Conservation (phyloP, 768 basidiomycete genomes). For the Tylopilus balloui region DNA sequence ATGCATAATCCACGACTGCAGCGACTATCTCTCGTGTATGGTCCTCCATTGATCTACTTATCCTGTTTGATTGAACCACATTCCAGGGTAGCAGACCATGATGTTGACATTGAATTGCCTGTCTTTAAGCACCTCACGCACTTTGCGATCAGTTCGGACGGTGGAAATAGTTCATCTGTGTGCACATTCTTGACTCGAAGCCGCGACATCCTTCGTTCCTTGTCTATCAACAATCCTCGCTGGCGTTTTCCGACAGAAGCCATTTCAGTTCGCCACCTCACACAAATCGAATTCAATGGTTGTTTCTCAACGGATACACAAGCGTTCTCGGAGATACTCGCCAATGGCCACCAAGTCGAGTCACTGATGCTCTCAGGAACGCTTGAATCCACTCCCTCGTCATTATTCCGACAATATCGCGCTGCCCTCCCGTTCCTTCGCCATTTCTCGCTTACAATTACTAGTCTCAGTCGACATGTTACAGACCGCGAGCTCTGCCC, state of each 20-base stretch:
- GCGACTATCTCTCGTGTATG: constrained; percentile 54
- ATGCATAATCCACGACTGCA: constrained; percentile 47
- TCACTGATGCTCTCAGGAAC: constrained; percentile 51
- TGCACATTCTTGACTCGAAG: constrained; percentile 51
- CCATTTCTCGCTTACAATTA: constrained; percentile 56
- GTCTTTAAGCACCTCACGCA: constrained; percentile 54
- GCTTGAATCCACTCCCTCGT: constrained; percentile 49
- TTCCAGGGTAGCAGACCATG: constrained; percentile 35
- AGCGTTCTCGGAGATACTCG: constrained; percentile 55
- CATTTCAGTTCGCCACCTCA: constrained; percentile 59
- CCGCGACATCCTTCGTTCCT: constrained; percentile 46
- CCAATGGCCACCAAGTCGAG: constrained; percentile 60
- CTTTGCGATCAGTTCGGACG: constrained; percentile 50
- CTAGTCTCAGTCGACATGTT: constrained; percentile 39
- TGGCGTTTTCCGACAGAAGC: constrained; percentile 55
- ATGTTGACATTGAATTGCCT: constrained; percentile 43
- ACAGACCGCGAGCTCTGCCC: constrained; percentile 63
- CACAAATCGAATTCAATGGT: constrained; percentile 58
- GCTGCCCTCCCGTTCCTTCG: constrained; percentile 56
- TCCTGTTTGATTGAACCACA: not conserved
- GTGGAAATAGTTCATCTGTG: constrained; percentile 37
- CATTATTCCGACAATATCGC: constrained; percentile 43
- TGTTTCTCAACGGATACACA: constrained; percentile 47
- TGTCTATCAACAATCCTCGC: constrained; percentile 49
- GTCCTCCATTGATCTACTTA: not conserved